Evolutionary conservation across 306 rosid species (phyloP).

Genomic region (Quercus parvula): DNA sequence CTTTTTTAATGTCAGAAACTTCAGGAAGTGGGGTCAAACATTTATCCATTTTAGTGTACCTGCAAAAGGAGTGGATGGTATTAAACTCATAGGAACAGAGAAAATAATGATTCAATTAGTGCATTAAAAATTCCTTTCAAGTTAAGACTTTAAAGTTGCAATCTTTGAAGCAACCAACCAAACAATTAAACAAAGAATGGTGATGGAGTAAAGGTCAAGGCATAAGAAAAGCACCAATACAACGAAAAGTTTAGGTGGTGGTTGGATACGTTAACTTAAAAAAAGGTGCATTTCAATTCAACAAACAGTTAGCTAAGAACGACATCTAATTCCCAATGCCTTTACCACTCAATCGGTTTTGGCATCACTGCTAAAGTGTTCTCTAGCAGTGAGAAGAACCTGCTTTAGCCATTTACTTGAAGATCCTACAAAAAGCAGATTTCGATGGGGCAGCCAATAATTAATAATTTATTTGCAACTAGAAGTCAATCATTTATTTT

Average conservation of each 20-base stretch:
- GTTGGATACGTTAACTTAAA: constrained; percentile 19
- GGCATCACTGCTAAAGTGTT: constrained; percentile 49
- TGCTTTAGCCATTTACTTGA: constrained; percentile 11
- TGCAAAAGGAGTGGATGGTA: constrained; percentile 2
- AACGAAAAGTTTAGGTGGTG: constrained; percentile 1
- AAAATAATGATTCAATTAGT: neutral
- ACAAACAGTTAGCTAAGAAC: neutral
- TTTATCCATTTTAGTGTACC: constrained; percentile 82
- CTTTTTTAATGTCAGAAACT: constrained; percentile 49
- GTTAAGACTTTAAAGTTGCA: neutral
- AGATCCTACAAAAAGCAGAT: constrained; percentile 13
- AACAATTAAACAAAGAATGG: neutral
- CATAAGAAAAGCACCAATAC: constrained; percentile 3
- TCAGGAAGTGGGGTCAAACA: constrained; percentile 88
- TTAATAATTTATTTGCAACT: neutral
- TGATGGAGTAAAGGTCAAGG: constrained; percentile 25
- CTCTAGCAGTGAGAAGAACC: constrained; percentile 28
- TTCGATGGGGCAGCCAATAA: neutral
- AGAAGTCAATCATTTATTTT: constrained; percentile 14
- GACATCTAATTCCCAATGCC: constrained; percentile 14
- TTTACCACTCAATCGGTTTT: constrained; percentile 54
- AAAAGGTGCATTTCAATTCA: neutral
- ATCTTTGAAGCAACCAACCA: constrained; percentile 3
- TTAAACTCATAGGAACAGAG: neutral
- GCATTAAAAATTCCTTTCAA: neutral